These are phyloP conservation scores for Bidens hawaiensis DNA, from an alignment of 140 eudicot genomes.

Conservation along the genomic window DNA sequence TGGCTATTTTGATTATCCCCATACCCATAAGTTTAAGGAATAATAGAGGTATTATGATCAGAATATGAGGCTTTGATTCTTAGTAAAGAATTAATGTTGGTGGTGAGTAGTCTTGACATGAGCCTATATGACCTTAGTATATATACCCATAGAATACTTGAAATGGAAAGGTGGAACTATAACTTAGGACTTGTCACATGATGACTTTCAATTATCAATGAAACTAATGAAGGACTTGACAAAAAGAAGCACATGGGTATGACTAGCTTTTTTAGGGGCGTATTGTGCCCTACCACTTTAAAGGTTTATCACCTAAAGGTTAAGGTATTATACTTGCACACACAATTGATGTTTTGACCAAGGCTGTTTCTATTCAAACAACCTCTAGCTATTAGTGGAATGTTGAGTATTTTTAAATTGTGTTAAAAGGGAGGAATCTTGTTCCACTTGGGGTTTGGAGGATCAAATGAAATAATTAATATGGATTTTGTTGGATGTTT, in stretches of 20 bases:
- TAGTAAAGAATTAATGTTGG: no score
- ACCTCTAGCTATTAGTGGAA: constrained; percentile 10
- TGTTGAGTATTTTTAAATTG: constrained; percentile 19
- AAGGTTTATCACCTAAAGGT: constrained; percentile 23
- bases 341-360: constrained; percentile 28
- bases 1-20: constrained; percentile 33
- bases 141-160: constrained; percentile 24
- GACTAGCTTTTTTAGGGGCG: constrained; percentile 37
- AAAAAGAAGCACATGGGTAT: constrained; percentile 42
- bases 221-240: constrained; percentile 17
- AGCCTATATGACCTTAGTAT: constrained; percentile 22
- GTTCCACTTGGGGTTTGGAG: constrained; percentile 23
- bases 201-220: constrained; percentile 19
- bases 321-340: constrained; percentile 19
- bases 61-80: not conserved
- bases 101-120: constrained; percentile 8
- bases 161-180: constrained; percentile 15
- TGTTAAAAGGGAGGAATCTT: constrained; percentile 23
- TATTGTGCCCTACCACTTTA: constrained; percentile 36
- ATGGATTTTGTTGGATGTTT: constrained; percentile 24
- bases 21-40: constrained; percentile 24
- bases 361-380: constrained; percentile 22
- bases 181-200: constrained; percentile 19
- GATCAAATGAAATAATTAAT: constrained; percentile 10
- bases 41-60: no score